Evolutionary conservation across 345 rosid species (phyloP), one percentile per base, ranked within the genome.

Genomic region (Heritiera littoralis): DNA sequence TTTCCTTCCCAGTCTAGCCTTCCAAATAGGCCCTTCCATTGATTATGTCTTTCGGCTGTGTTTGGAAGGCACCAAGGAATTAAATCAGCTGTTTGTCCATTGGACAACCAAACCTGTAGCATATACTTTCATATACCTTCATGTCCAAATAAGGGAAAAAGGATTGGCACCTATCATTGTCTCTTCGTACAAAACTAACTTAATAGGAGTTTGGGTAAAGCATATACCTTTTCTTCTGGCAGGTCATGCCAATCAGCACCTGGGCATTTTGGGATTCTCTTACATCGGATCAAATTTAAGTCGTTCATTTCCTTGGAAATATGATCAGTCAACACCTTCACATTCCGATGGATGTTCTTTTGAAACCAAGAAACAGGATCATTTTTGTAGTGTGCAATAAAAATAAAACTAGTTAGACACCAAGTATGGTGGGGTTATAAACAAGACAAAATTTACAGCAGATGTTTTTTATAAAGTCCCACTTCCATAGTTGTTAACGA

Each of bases 1-100:
- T 95, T 93, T 1, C 98, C 98, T 78, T 92, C 87, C 98, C 98
- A 95, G 65, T 93, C 97, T 75, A 95, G 64, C 82, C 98, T 92
- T 77, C 98, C 98, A 72, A 77, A 91, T 28, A 95, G 90, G 28
- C 98, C 98, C 76, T 95, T 95, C 98, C 97, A 95, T 66, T 87
- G 89, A 81, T 93, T 95, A 82, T 95, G 92, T 51, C 89, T 80
- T 79, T 86, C 84, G 9, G 94, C 94, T 0, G 91, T 95, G 82
- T 95, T 90, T 71, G 95, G 95, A 32, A 93, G 87, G 85, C 93
- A 93, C 88, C 87, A 84, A 5, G 99, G 99, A 64, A 93, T 87
- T 84, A 93, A 74, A 71, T 91, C 89, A 55, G 83, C 97, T 41
- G 82, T 15, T 76, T 87, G 92, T 59, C 99, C 97, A 5, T 84